Evolutionary conservation across 768 basidiomycete species (phyloP), one percentile per base, ranked within the genome.

Genomic region (Candolleomyces eurysporus): DNA sequence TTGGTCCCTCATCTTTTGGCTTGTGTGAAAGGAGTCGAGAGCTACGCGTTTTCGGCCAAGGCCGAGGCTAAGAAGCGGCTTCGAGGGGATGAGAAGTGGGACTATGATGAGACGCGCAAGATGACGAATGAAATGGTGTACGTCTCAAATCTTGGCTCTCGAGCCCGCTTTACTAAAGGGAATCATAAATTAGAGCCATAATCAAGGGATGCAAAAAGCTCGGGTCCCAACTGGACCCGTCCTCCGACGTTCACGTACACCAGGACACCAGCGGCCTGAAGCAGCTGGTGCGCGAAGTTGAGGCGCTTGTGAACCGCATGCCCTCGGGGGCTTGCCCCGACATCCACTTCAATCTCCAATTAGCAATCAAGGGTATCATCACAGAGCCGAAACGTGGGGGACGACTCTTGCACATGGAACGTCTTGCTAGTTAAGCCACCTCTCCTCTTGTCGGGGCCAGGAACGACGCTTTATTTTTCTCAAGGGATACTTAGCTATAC

Each of bases 1-100:
- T 66, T 68, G 31, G 58, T 70, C 8, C 65, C 69, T 21, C 69
- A 70, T 57, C 60, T 67, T 9, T 51, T 67, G 22, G 62, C 61
- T 7, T 66, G 67, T 54, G 66, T 70, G 32, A 61, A 62, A 26
- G 53, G 62, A 4, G 67, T 62, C 7, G 51, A 65, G 26, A 46
- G 60, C 2, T 54, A 58, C 43, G 61, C 45, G 10, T 43, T 32
- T 26, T 21, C 13, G 8, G 64, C 49, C 8, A 58, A 58, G 31
- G 40, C 42, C n/a, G 64, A 63, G n/a, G 65, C 65, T 42, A 69
- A 66, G 60, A 61, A 66, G 46, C 64, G 68, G 9, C 60, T 64
- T n/a, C 63, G 14, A 49, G 52, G 46, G 10, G 9, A 22, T 1
- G 19, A 31, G 4, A 39, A 40, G 30, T 32, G 3, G 9, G 55